These are phyloP conservation scores for Anthracocystis walkeri DNA, from an alignment of 1,284 basidiomycete genomes.

Conservation along the genomic window DNA sequence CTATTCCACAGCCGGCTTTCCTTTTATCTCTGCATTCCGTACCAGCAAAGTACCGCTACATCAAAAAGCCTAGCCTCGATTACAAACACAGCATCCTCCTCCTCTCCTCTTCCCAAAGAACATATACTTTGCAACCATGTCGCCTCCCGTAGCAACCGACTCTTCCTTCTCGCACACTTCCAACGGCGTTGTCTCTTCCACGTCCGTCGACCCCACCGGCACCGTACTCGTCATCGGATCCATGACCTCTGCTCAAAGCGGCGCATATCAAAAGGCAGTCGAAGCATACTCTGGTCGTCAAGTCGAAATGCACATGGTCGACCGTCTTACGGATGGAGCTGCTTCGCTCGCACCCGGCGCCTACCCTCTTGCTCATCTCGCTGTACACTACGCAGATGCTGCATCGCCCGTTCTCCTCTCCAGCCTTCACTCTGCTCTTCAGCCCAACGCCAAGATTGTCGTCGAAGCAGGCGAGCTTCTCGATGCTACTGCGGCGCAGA, in stretches of 20 bases:
- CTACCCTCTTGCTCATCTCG: conserved; percentile 52
- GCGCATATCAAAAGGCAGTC: conserved; percentile 61
- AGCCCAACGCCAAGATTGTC: conserved; percentile 45
- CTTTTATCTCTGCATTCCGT: not conserved
- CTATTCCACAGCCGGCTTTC: not conserved
- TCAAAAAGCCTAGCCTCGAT: not conserved
- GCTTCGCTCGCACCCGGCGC: conserved; percentile 44
- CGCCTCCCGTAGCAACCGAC: conserved; percentile 45
- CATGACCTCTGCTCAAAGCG: conserved; percentile 59
- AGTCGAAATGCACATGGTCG: conserved; percentile 68
- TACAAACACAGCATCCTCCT: not conserved
- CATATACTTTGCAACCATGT: conserved; percentile 22
- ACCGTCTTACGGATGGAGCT: conserved; percentile 64
- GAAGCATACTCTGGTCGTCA: conserved; percentile 46
- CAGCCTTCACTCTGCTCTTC: conserved; percentile 42
- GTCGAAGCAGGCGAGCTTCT: conserved; percentile 47
- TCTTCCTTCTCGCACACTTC: conserved; percentile 43
- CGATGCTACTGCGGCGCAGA: conserved; percentile 29
- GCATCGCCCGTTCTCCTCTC: conserved; percentile 49
- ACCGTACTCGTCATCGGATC: conserved; percentile 62
- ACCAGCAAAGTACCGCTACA: not conserved
- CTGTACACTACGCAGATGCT: conserved; percentile 48
- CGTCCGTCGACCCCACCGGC: conserved; percentile 38
- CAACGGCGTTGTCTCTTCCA: conserved; percentile 43
- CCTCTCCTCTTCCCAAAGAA: not conserved